These are phyloP conservation scores for Avicennia marina DNA, from an alignment of 257 asterid genomes.

Conservation along the genomic window DNA sequence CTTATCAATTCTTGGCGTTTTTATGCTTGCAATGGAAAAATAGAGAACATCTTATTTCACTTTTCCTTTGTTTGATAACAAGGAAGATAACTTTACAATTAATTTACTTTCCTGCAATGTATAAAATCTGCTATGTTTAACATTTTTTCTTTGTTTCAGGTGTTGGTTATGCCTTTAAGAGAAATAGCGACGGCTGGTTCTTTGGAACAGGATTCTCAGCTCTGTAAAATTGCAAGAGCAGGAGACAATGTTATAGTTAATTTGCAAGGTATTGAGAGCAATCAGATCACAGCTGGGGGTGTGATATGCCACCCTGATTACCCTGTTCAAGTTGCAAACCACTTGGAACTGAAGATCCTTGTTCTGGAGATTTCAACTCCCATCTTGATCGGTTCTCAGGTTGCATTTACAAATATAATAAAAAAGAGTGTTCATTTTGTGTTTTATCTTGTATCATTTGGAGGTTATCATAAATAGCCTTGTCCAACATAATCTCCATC, in stretches of 20 bases:
- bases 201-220: conserved; percentile 61
- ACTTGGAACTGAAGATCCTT: conserved; percentile 74
- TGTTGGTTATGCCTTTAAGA: conserved; percentile 79
- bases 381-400: conserved; percentile 88
- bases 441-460: no score
- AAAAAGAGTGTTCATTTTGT: no score
- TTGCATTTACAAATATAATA: no score
- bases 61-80: no score
- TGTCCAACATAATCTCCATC: neutral
- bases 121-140: neutral
- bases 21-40: no score
- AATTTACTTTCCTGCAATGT: no score
- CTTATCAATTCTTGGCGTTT: no score
- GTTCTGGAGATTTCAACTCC: conserved; percentile 66
- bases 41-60: no score
- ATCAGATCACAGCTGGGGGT: conserved; percentile 63
- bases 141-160: conserved; percentile 37
- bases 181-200: conserved; percentile 62
- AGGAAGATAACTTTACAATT: no score
- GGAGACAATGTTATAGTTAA: conserved; percentile 81
- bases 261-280: conserved; percentile 74
- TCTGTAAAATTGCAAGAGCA: conserved; percentile 70
- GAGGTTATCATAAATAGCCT: no score
- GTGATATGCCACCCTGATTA: conserved; percentile 91
- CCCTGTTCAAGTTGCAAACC: conserved; percentile 71